Conservation (phyloP, 176 grass and related monocot genomes). For the Carex kokanica region DNA sequence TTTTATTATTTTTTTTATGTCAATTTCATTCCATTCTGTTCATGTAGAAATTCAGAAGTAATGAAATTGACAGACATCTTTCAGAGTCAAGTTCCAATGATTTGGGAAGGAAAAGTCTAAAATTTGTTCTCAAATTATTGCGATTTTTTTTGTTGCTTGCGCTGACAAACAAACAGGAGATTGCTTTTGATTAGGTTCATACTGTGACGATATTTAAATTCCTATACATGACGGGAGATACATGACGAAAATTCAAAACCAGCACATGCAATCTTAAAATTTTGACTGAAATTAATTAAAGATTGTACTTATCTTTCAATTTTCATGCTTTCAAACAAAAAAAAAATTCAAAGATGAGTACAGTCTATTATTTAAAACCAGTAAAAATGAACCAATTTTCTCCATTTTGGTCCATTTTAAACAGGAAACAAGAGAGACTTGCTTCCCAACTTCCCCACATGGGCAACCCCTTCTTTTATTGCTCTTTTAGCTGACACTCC, state of each 20-base stretch:
- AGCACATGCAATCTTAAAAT: not conserved
- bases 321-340: not conserved
- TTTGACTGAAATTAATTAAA: not conserved
- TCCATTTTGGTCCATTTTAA: not conserved
- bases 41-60: not conserved
- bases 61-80: conserved; percentile 1
- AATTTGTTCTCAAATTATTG: not conserved
- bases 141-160: not conserved
- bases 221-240: not conserved
- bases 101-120: not conserved
- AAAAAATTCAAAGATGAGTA: not conserved
- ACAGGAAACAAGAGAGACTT: not conserved
- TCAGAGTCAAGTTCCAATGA: not conserved
- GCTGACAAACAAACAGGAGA: not conserved
- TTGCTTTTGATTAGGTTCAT: not conserved
- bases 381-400: not conserved
- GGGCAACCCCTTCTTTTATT: conserved; percentile 9
- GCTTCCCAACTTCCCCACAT: conserved; percentile 26
- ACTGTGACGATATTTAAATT: not conserved
- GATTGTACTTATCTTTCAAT: not conserved
- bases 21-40: not conserved
- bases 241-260: not conserved
- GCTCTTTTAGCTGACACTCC: conserved; percentile 19
- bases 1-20: not conserved
- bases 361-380: not conserved